phyloP scores from a whole-genome alignment of 2,329 filamentous ascomycete genomes.

The Fusarium sp. region DNA sequence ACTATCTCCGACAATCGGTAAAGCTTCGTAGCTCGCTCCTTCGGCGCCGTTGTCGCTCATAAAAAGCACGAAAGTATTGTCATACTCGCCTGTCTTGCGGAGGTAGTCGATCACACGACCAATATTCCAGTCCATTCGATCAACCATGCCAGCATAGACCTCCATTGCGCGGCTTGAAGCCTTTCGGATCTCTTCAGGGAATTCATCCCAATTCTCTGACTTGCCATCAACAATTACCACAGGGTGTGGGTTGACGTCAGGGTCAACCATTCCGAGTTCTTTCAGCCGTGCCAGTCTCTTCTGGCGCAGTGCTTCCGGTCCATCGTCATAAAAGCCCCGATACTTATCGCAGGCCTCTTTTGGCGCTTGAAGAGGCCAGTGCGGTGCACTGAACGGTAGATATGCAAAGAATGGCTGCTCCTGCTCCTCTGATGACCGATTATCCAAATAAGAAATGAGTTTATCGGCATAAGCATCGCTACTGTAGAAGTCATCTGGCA shows the following conservation, averaged over 20 bases:
- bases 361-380: constrained; percentile 1
- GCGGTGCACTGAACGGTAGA: constrained; percentile 5
- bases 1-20: not conserved
- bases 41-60: constrained; percentile 3
- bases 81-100: not conserved
- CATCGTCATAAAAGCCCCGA: not conserved
- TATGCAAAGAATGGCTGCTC: constrained; percentile 11
- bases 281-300: not conserved
- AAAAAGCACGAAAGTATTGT: not conserved
- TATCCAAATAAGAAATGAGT: not conserved
- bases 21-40: constrained; percentile 1
- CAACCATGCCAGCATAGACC: not conserved
- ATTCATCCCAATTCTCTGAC: not conserved
- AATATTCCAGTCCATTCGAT: constrained; percentile 1
- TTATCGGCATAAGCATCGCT: not conserved
- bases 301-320: not conserved
- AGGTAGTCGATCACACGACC: not conserved
- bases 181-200: not conserved
- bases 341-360: not conserved
- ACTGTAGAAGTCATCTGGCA: not conserved
- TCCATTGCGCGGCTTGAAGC: not conserved
- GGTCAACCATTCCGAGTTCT: not conserved
- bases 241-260: not conserved
- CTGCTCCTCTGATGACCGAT: not conserved
- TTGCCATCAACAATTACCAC: not conserved